These are phyloP conservation scores for Brassica incana DNA, from an alignment of 345 rosid genomes.

Conservation along the genomic window DNA sequence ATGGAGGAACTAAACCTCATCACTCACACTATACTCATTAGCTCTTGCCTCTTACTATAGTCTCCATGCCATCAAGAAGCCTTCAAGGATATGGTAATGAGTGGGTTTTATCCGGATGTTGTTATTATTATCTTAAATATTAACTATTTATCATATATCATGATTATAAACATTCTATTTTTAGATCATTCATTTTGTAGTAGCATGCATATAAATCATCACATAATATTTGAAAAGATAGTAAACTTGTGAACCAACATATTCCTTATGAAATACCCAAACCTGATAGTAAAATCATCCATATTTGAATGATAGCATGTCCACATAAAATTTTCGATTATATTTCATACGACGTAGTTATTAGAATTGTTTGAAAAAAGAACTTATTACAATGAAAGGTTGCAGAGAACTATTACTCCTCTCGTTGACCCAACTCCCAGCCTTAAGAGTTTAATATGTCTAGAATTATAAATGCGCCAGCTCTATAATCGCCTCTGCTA, in stretches of 20 bases:
- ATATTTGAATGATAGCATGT: neutral
- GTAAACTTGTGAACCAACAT: neutral
- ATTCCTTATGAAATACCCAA: neutral
- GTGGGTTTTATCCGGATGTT: conserved; percentile 65
- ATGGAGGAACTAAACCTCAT: conserved; percentile 60
- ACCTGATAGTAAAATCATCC: neutral
- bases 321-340: neutral
- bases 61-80: conserved; percentile 63
- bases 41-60: conserved; percentile 49
- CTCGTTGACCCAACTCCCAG: conserved; percentile 22
- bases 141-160: neutral
- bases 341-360: neutral
- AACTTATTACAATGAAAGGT: conserved; percentile 13
- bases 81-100: conserved; percentile 56
- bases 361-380: neutral
- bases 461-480: conserved; percentile 20
- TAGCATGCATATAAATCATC: neutral
- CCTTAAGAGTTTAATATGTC: conserved; percentile 28
- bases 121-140: conserved; percentile 71
- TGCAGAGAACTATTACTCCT: conserved; percentile 9
- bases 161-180: neutral
- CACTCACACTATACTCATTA: conserved; percentile 67
- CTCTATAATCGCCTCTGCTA: neutral
- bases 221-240: neutral
- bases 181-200: neutral